phyloP scores from a whole-genome alignment of 2,329 filamentous ascomycete species.

The Kalmusia sp. region DNA sequence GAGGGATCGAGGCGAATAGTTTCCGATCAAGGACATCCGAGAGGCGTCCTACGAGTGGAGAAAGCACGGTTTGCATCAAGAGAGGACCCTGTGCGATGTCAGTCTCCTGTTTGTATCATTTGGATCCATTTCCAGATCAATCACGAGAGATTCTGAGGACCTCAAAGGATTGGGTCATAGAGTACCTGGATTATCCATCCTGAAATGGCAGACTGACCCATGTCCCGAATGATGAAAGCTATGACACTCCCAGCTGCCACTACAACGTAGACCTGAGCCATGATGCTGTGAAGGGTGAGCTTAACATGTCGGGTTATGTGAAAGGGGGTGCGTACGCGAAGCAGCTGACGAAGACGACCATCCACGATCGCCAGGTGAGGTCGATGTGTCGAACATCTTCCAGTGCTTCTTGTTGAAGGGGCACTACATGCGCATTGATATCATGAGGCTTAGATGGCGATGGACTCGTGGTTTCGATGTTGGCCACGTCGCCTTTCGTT shows the following conservation, averaged over 20 bases:
- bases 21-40: constrained; percentile 65
- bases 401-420: constrained; percentile 36
- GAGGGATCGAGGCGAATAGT: constrained; percentile 59
- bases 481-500: constrained; percentile 21
- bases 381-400: constrained; percentile 51
- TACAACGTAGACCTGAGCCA: constrained; percentile 64
- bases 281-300: constrained; percentile 43
- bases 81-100: constrained; percentile 56
- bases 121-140: neutral
- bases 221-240: constrained; percentile 62
- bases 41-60: constrained; percentile 62
- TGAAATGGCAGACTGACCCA: constrained; percentile 58
- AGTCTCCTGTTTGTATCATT: constrained; percentile 1
- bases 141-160: neutral
- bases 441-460: constrained; percentile 13
- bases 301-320: constrained; percentile 16
- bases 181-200: constrained; percentile 66
- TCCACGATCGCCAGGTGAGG: constrained; percentile 64
- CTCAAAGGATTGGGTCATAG: neutral
- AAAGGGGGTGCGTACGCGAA: constrained; percentile 46
- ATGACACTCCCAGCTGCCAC: constrained; percentile 63
- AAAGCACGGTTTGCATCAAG: constrained; percentile 64
- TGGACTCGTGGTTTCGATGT: constrained; percentile 20
- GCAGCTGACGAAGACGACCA: constrained; percentile 58
- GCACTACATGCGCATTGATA: constrained; percentile 24